These are phyloP conservation scores for Pestalotiopsis sp. DNA, from an alignment of 2,329 filamentous ascomycete species.

Conservation along the genomic window DNA sequence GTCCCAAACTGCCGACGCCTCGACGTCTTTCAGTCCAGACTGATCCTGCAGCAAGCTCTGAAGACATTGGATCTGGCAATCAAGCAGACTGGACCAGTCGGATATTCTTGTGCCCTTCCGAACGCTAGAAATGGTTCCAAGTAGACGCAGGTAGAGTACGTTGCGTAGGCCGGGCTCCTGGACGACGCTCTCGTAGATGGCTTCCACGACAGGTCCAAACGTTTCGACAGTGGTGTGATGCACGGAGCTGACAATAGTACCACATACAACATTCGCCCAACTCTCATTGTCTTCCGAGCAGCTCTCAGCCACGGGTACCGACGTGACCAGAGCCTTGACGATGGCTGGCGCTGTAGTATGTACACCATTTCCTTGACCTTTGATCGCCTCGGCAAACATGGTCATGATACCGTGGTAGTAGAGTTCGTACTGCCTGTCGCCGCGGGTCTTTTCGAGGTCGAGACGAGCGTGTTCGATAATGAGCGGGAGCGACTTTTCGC, in stretches of 20 bases:
- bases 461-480: slow-evolving; percentile 74
- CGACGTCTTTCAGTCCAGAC: slow-evolving; percentile 37
- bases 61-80: slow-evolving; percentile 56
- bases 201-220: slow-evolving; percentile 68
- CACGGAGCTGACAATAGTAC: slow-evolving; percentile 78
- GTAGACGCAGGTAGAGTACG: slow-evolving; percentile 55
- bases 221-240: slow-evolving; percentile 79
- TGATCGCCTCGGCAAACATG: slow-evolving; percentile 83
- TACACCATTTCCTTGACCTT: slow-evolving; percentile 60
- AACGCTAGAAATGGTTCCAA: slow-evolving; percentile 76
- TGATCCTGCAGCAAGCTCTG: slow-evolving; percentile 45
- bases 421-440: slow-evolving; percentile 62
- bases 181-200: slow-evolving; percentile 56
- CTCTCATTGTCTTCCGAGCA: slow-evolving; percentile 46
- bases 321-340: slow-evolving; percentile 52
- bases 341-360: slow-evolving; percentile 63
- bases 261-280: slow-evolving; percentile 71
- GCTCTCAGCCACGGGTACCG: slow-evolving; percentile 53
- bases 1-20: slow-evolving; percentile 51
- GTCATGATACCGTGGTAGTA: slow-evolving; percentile 91
- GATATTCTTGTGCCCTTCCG: slow-evolving; percentile 75
- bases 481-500: slow-evolving; percentile 70
- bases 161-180: slow-evolving; percentile 41
- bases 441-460: slow-evolving; percentile 61
- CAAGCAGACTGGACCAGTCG: slow-evolving; percentile 70